A percentile compares a stretch with the other conserved stretches of the same genome.
Conservation (phyloP, 345 rosid genomes). For the Ceriops zippeliana region DNA sequence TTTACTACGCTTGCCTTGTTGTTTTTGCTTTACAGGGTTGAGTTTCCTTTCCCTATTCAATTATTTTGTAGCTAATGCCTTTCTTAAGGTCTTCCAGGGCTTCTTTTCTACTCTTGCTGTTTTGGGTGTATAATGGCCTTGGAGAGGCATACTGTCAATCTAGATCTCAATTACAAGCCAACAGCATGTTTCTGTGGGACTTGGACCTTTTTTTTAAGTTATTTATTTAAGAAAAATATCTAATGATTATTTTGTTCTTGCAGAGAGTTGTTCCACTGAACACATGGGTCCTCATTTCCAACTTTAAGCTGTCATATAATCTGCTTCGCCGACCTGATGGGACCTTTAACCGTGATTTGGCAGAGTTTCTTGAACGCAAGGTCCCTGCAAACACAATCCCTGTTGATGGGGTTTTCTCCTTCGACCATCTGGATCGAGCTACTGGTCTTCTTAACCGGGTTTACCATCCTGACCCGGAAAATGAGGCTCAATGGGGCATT, state of each 20-base stretch:
- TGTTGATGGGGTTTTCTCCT: slow-evolving; percentile 83
- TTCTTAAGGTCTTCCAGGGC: slow-evolving; percentile 4
- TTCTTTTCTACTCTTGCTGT: neutral
- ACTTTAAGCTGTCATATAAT: slow-evolving; percentile 91
- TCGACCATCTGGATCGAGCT: slow-evolving; percentile 73
- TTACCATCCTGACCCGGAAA: slow-evolving; percentile 44
- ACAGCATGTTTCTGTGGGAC: neutral
- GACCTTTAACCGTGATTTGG: slow-evolving; percentile 79
- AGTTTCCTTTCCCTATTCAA: slow-evolving; percentile 8
- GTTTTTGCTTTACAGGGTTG: slow-evolving; percentile 4
- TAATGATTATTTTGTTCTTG: slow-evolving; percentile 16
- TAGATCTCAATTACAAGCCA: neutral
- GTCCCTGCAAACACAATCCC: slow-evolving; percentile 78
- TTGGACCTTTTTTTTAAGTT: neutral
- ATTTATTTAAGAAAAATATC: neutral
- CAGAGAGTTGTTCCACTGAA: slow-evolving; percentile 94
- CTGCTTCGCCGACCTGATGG: slow-evolving; percentile 93
- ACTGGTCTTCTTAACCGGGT: slow-evolving; percentile 76
- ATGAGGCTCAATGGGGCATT: slow-evolving; percentile 44
- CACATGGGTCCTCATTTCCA: slow-evolving; percentile 97
- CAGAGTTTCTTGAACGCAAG: slow-evolving; percentile 89
- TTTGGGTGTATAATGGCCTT: neutral
- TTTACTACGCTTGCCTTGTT: neutral
- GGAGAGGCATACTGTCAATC: slow-evolving; percentile 10
- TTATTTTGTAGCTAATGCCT: neutral